Percentiles rank a stretch among this genome's conserved stretches.
phyloP scores from a whole-genome alignment of 23 red algal genomes.

The Cyanidioschyzon merolae region DNA sequence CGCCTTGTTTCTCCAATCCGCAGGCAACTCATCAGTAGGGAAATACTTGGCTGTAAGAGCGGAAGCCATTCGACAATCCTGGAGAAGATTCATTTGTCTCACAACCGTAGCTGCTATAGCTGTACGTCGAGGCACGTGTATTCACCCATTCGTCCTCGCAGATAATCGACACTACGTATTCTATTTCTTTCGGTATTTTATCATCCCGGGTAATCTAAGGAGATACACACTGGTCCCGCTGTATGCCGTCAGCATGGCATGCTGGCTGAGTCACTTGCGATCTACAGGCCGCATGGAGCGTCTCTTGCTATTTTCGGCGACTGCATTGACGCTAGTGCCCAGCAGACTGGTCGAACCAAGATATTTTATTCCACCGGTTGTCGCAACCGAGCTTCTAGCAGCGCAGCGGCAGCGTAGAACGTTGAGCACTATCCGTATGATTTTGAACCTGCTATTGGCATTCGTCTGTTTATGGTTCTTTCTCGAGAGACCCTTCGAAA shows the following conservation, averaged over 20 bases:
- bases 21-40: not conserved
- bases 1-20: not conserved
- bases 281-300: not conserved
- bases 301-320: not conserved
- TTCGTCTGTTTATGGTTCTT: slow-evolving; percentile 45
- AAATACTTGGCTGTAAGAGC: not conserved
- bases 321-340: slow-evolving; percentile 25
- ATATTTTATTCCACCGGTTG: slow-evolving; percentile 43
- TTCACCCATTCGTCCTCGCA: slow-evolving; percentile 76
- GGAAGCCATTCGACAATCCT: not conserved
- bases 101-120: slow-evolving; percentile 8
- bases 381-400: slow-evolving; percentile 20
- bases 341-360: slow-evolving; percentile 49
- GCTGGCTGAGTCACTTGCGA: slow-evolving; percentile 19
- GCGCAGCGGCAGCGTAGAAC: not conserved
- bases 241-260: slow-evolving; percentile 13
- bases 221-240: slow-evolving; percentile 29
- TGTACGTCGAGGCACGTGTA: slow-evolving; percentile 25
- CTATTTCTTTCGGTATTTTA: slow-evolving; percentile 40
- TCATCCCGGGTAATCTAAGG: slow-evolving; percentile 18
- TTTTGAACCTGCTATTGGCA: slow-evolving; percentile 20
- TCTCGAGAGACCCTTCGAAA: slow-evolving; percentile 40
- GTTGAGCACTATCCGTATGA: not conserved
- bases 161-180: slow-evolving; percentile 95
- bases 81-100: not conserved